Conservation (phyloP, 164 flowering plant genomes). For the Aristolochia californica region DNA sequence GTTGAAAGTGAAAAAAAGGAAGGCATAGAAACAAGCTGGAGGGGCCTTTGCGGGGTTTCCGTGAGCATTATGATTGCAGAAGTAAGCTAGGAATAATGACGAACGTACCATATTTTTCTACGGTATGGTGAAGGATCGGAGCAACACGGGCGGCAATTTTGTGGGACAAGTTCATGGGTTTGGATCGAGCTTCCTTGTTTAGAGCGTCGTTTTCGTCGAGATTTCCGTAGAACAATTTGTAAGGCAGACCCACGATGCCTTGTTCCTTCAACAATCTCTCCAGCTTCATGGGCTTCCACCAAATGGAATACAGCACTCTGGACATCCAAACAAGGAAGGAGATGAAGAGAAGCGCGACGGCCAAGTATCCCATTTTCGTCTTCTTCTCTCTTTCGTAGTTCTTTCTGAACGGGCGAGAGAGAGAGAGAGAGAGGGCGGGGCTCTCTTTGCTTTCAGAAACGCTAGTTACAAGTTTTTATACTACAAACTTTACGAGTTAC, state of each 20-base stretch:
- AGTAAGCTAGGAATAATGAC: not conserved
- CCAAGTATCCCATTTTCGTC: not conserved
- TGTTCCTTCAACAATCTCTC: conserved; percentile 28
- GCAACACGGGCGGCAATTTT: conserved; percentile 23
- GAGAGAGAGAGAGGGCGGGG: too few relatives aligned
- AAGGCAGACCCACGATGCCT: conserved; percentile 35
- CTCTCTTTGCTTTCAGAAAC: too few relatives aligned
- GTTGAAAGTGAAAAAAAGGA: not conserved
- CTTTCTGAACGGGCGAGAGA: too few relatives aligned
- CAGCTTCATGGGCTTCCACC: conserved; percentile 41
- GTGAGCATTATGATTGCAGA: not conserved
- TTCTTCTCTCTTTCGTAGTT: not conserved
- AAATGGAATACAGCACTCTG: conserved; percentile 8
- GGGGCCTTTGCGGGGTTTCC: not conserved
- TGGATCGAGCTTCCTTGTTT: conserved; percentile 28
- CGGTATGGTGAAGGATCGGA: conserved; percentile 15
- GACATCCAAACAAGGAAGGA: not conserved
- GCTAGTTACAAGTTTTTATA: too few relatives aligned
- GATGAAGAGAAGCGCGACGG: not conserved
- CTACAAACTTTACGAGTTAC: too few relatives aligned
- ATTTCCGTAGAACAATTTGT: conserved; percentile 32
- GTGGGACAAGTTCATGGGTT: conserved; percentile 30
- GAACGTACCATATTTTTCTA: conserved; percentile 28
- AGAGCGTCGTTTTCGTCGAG: conserved; percentile 19
- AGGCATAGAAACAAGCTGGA: not conserved